Evolutionary conservation across 1,284 basidiomycete genomes (phyloP), one percentile per base, ranked within the genome.

Genomic region (Trichosporon faecale): DNA sequence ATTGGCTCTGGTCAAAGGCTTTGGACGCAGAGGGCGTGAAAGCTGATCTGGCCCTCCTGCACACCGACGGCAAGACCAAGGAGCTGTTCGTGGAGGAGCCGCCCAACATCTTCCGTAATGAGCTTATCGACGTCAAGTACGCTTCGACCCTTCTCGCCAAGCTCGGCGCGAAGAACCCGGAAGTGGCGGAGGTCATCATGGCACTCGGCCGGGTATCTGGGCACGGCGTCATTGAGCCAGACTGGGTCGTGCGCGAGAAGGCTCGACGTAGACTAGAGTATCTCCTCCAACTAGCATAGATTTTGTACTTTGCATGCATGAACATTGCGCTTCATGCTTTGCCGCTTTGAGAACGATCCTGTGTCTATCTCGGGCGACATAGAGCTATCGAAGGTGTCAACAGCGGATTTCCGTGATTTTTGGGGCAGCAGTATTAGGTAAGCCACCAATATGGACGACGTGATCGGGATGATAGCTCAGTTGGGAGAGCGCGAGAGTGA

Each of bases 61-160:
- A 65, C 1, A 16, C 29, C 3, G 8, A 33, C 2, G 25, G 52
- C 3, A 18, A 40, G 11, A 18, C 63, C 66, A 73, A 18, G 23
- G n/a, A 46, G 21, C 70, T 84, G 21, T 84, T 84, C 75, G 79
- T 77, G 16, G 74, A 78, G 29, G 83, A 84, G 68, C 77, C 80
- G 27, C 74, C 80, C 0, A 84, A 84, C 69, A 76, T 83, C 23
- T 84, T 78, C 75, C 77, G 79, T 9, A 76, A 83, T 69, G 67
- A 76, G 14, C 69, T 79, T 0, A 70, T 73, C 16, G 79, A 79
- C 37, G 73, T 75, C 0, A 21, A 23, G 3, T 63, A 74, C 23
- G 80, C 80, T 6, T 69, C 76, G 0, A 35, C 25, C 25, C 27
- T 77, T 5, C 69, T 79, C 11, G 29, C 64, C 16, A 21, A 44